These are phyloP conservation scores for Schoenoplectus tabernaemontani DNA, from an alignment of 202 grass and related monocot genomes.

Conservation along the genomic window DNA sequence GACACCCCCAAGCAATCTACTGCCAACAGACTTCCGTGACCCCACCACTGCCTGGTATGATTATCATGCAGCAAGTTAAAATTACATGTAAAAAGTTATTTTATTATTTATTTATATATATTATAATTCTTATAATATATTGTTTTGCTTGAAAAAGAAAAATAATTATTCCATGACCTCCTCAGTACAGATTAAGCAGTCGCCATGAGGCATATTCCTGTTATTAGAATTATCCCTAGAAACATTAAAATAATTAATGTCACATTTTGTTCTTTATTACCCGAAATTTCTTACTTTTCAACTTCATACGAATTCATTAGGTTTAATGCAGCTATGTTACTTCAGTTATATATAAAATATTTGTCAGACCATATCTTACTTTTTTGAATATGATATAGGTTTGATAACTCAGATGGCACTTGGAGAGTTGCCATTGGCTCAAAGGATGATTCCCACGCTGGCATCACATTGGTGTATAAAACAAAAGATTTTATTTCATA, in stretches of 20 bases:
- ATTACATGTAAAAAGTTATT: background rate
- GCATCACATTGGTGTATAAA: conserved; percentile 44
- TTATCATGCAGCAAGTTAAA: background rate
- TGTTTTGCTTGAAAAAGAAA: background rate
- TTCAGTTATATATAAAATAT: background rate
- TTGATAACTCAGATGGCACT: conserved; percentile 25
- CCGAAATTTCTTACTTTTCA: background rate
- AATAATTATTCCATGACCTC: background rate
- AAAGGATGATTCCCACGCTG: conserved; percentile 51
- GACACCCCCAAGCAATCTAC: conserved; percentile 31
- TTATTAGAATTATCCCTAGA: background rate
- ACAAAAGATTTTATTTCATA: conserved; percentile 43
- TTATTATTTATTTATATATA: background rate
- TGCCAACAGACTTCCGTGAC: conserved; percentile 51
- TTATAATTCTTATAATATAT: background rate
- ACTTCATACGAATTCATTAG: background rate
- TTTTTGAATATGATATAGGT: conserved; percentile 9
- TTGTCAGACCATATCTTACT: background rate
- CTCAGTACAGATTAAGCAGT: background rate
- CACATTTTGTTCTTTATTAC: background rate
- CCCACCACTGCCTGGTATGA: conserved; percentile 63
- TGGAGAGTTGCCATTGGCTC: conserved; percentile 80
- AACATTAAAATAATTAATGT: background rate
- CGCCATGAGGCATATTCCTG: background rate
- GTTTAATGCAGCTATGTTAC: background rate